Base-by-base conservation (phyloP, 148 eudicot species). In the Amaranthus palmeri region DNA sequence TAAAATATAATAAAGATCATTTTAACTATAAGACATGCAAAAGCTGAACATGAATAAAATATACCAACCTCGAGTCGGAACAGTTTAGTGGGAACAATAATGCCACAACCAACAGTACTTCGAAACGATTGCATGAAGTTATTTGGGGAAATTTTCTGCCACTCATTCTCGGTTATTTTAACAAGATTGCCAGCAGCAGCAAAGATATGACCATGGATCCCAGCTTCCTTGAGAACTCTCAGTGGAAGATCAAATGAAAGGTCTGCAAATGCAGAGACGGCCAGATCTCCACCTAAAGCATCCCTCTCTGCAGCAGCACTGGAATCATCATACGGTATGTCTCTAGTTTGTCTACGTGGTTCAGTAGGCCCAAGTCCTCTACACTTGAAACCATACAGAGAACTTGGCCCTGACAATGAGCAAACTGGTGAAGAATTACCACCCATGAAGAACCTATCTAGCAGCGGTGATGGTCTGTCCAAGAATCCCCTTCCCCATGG, bases 311-410 rank as follows among this genome's bases (percentile, higher is more conserved):
- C 12, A 71, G 68, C 15, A 69, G 77, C 61, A 54, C 68, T 82
- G 51, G 83, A 72, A 68, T 61, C 74, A 60, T 56, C 73, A 75
- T 72, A 71, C 41, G 81, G 71, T 44, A 85, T 74, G 36, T 75
- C 88, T 78, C 50, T 83, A 36, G 78, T 66, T 75, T 82, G 74
- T 81, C 92, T 87, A 55, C 90, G 85, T 51, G 86, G 82, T 70
- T 91, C 97, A 47, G 91, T 86, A 44, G 96, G 97, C 53, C 97
- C 98, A 61, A 89, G 71, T 25, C 98, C 98, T 75, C 96, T 78
- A 41, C 86, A 62, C 79, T 93, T 89, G 70, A 93, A 87, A 40
- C 97, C 97, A 70, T 83, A 84, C 76, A 91, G 40, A 3, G 88
- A 83, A 55, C 72, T 76, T n/a, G 96, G 98, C 65, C 93, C 92